Evolutionary conservation across 2,329 filamentous ascomycete species (phyloP).

Genomic region (Trichoderma guizhouense): DNA sequence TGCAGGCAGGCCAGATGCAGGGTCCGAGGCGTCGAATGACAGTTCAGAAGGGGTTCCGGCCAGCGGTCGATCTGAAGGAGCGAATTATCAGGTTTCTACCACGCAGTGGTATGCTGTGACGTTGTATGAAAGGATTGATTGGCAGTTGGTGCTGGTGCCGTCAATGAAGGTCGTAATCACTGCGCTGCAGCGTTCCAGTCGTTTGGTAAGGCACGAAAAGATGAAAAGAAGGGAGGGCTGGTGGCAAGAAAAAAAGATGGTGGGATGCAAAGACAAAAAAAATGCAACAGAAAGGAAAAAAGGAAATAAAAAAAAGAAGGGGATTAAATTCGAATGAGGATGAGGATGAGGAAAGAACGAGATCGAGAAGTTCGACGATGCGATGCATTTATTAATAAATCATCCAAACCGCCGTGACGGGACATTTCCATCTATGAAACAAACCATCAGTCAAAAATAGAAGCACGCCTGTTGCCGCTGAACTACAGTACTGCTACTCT

Average conservation of each 20-base stretch:
- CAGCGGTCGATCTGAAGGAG: slow-evolving; percentile 17
- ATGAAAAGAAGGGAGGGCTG: background rate
- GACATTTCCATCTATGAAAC: background rate
- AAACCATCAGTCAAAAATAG: background rate
- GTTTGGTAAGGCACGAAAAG: background rate
- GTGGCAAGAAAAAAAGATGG: background rate
- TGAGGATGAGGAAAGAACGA: background rate
- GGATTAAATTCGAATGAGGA: background rate
- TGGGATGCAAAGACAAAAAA: background rate
- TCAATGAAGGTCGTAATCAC: background rate
- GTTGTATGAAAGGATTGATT: background rate
- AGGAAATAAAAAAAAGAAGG: background rate
- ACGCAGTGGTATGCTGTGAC: slow-evolving; percentile 14
- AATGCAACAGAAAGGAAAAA: background rate
- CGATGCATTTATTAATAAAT: slow-evolving; percentile 2
- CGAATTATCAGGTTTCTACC: background rate
- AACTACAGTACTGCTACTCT: background rate
- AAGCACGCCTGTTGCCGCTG: background rate
- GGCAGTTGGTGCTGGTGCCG: background rate
- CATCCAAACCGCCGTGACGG: background rate
- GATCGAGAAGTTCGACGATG: background rate
- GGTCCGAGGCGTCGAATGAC: background rate
- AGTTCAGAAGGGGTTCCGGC: slow-evolving; percentile 10
- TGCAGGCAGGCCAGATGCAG: slow-evolving; percentile 2
- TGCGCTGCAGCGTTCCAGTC: slow-evolving; percentile 15